Percentiles rank a stretch among this genome's conserved stretches.
Evolutionary conservation across 257 asterid species (phyloP).

Genomic region (Fraxinus cuspidata): DNA sequence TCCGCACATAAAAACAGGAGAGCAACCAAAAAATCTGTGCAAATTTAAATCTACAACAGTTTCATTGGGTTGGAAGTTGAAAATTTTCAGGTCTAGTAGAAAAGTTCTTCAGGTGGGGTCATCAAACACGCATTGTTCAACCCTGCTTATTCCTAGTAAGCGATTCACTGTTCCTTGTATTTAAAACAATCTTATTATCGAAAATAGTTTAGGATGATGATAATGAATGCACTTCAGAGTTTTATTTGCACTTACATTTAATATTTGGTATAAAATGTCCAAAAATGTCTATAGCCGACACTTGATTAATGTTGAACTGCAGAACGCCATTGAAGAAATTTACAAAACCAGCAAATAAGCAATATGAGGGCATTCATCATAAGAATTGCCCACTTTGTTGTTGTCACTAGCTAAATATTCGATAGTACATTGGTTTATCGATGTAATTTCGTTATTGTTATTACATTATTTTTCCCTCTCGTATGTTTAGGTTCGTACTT

Average conservation of each 20-base stretch:
- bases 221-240: not conserved
- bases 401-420: not conserved
- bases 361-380: not conserved
- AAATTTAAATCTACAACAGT: too few relatives aligned
- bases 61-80: too few relatives aligned
- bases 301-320: constrained; percentile 33
- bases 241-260: not conserved
- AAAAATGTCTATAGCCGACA: constrained; percentile 14
- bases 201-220: too few relatives aligned
- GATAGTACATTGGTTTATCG: not conserved
- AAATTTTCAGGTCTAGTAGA: constrained; percentile 55
- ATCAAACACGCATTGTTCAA: constrained; percentile 59
- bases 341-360: constrained; percentile 52
- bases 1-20: too few relatives aligned
- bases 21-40: too few relatives aligned
- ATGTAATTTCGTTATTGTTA: not conserved
- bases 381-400: not conserved
- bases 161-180: not conserved
- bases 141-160: constrained; percentile 77
- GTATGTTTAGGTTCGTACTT: not conserved
- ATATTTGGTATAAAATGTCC: not conserved
- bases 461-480: not conserved
- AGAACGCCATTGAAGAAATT: constrained; percentile 56
- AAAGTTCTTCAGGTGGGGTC: constrained; percentile 60
- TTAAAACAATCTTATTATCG: not conserved